Evolutionary conservation across 352 stramenopile species (phyloP).

Genomic region (Thraustochytrium striatum): DNA sequence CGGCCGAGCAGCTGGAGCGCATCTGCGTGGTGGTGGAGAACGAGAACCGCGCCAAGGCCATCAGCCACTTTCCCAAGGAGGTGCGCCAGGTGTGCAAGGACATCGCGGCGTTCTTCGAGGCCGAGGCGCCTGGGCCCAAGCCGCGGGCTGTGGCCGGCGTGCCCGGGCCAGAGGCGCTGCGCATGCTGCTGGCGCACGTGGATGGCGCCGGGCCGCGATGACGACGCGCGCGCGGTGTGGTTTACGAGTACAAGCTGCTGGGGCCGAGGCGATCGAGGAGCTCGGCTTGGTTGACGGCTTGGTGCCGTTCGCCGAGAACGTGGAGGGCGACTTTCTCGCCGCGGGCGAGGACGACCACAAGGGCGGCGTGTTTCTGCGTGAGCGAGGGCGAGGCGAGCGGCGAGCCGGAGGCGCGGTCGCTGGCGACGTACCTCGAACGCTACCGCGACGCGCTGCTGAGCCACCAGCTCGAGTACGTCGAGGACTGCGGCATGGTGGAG

Average conservation of each 20-base stretch:
- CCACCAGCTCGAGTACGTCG: constrained; percentile 8
- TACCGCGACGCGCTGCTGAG: constrained; percentile 38
- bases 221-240: background rate
- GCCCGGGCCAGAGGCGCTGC: constrained; percentile 6
- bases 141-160: background rate
- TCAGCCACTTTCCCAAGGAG: constrained; percentile 40
- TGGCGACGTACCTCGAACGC: constrained; percentile 26
- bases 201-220: background rate
- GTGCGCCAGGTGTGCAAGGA: constrained; percentile 32
- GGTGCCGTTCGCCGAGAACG: constrained; percentile 25
- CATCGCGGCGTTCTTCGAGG: constrained; percentile 16
- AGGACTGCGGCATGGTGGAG: constrained; percentile 37
- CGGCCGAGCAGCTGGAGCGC: background rate
- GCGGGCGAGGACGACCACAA: constrained; percentile 25
- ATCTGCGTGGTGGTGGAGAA: constrained; percentile 19
- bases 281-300: background rate
- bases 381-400: background rate
- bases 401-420: background rate
- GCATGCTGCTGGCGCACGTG: background rate
- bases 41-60: constrained; percentile 2
- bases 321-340: constrained; percentile 16
- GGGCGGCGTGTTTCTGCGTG: background rate
- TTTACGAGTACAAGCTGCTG: constrained; percentile 44
- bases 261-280: background rate
- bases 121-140: background rate